Evolutionary conservation across 1,284 basidiomycete species (phyloP), one percentile per base, ranked within the genome.

Genomic region (Prillingera fragicola): DNA sequence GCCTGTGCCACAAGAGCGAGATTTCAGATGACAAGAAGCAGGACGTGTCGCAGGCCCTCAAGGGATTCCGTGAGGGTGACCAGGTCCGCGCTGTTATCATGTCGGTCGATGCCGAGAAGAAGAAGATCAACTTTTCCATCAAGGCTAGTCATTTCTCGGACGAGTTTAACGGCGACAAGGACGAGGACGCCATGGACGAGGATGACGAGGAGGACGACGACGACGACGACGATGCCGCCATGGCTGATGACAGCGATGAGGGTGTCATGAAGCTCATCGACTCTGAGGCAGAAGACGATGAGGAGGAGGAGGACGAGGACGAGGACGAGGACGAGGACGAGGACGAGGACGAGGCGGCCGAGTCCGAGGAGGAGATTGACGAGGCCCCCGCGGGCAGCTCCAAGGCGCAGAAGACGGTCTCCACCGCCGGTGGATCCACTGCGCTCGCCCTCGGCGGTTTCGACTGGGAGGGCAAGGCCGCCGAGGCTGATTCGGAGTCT

Each of bases 1-100:
- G 95, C 5, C 75, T 99, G 9, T 97, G 94, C 67, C 95, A 98
- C 72, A 90, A 90, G 70, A 87, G 86, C 17, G 80, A 95, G 77
- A 77, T 94, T 36, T 84, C 88, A 7, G 89, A 94, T 63, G 87
- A 87, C 66, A 79, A 82, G 56, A 80, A 83, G 27, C 83, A 82
- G 15, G 85, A 91, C 65, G 82, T 87, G 25, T 67, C 76, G 21
- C 73, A 85, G 45, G 88, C 89, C 3, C 74, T 95, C 33, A 81
- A 80, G 49, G 83, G 82, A 22, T 95, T 95, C 77, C 78, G 81
- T 26, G 83, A 86, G 66, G 89, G 89, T 14, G 91, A 97, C 70
- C 75, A 76, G 28, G 87, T 97, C 47, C 86, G 84, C 67, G 87
- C 87, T 1, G 71, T 84, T 34, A 78, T 98, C 35, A 69, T 86